Evolutionary conservation across 1,284 basidiomycete species (phyloP), one percentile per base, ranked within the genome.

Genomic region (Cutaneotrichosporon curvatum): DNA sequence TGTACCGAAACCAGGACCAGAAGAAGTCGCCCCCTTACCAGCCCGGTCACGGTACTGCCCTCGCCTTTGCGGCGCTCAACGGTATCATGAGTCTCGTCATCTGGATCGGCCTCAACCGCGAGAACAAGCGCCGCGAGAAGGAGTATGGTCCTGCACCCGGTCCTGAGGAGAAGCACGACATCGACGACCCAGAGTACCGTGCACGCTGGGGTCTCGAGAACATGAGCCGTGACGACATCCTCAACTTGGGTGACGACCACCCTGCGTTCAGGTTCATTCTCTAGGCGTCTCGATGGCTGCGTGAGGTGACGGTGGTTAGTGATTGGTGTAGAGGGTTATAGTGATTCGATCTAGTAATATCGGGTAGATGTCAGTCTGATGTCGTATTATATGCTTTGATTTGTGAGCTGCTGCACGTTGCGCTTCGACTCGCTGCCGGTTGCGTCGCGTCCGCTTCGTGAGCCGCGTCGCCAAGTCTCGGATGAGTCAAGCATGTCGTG

Each of bases 101-200:
- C 53, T 65, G 58, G 47, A 50, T 67, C 50, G 62, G 64, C 18
- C 47, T 70, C 23, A 48, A 55, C 23, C 46, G 59, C 12, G 71
- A 72, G 57, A 75, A 75, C 62, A 52, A 42, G 4, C 57, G 65
- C 4, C 62, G 73, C 37, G 69, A 73, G 43, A 51, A 37, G 16
- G 23, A 58, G 20, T 73, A 66, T 52, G 74, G 73, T 4, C 55
- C 60, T 0, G 53, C 63, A 1, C 61, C 63, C 4, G 50, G 46
- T 4, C 47, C 45, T n/a, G 87, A 91, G 61, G 85, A 91, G 70
- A 71, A 85, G 43, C 84, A 59, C 35, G 62, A 65, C 25, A 48
- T 57, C 45, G 64, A 68, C 32, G 50, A 55, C 34, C 58, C 62
- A 19, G 72, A 68, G 48, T 66, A 65, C 28, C 56, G 66, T 37